Percentiles rank a stretch among this genome's conserved stretches.
phyloP scores from a whole-genome alignment of 345 rosid species.

The Orychophragmus violaceus region DNA sequence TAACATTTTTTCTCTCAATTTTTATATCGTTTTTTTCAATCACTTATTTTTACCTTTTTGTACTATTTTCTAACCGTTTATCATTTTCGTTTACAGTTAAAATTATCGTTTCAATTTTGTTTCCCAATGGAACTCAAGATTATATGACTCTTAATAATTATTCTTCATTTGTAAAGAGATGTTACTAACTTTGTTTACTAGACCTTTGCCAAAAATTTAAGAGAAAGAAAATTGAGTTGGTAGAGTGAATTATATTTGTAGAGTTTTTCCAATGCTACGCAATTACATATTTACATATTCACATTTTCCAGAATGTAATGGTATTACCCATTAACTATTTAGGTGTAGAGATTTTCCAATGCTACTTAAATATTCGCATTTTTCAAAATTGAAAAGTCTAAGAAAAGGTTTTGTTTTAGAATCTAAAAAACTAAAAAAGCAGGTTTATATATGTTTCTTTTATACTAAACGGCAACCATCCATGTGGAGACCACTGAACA shows the following conservation, averaged over 20 bases:
- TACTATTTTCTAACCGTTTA: too few species aligned
- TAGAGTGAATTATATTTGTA: not conserved
- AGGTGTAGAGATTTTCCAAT: too few species aligned
- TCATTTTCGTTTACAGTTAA: too few species aligned
- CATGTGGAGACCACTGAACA: constrained; percentile 12
- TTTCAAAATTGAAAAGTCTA: not conserved
- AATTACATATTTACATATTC: too few species aligned
- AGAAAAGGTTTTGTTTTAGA: constrained; percentile 6
- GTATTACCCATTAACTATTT: too few species aligned
- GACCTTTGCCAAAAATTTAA: not conserved
- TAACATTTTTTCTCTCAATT: too few species aligned
- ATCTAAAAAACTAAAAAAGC: constrained; percentile 17
- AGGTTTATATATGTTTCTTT: not conserved
- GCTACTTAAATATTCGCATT: not conserved
- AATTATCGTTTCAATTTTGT: too few species aligned
- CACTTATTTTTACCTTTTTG: too few species aligned
- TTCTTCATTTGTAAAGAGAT: not conserved
- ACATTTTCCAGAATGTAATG: too few species aligned
- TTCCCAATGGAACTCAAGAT: too few species aligned
- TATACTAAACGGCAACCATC: not conserved
- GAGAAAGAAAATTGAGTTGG: not conserved
- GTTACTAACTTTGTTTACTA: not conserved
- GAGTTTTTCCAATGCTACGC: not conserved
- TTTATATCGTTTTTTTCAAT: too few species aligned
- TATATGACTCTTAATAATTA: too few species aligned